phyloP scores from a whole-genome alignment of 352 stramenopile genomes.

The Globisporangium canariense region DNA sequence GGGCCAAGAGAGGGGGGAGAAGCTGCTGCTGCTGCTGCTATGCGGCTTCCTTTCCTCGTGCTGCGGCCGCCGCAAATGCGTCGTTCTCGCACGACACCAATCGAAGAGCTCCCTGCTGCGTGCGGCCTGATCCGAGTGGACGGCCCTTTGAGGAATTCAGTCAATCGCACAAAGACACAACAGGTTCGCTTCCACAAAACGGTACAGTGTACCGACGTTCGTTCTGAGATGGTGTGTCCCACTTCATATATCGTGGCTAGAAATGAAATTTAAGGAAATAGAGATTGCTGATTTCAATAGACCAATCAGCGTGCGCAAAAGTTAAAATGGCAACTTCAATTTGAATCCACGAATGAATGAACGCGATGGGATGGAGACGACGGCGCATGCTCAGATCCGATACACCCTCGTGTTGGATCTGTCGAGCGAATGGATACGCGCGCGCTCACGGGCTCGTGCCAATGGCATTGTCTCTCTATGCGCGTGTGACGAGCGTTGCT shows the following conservation, averaged over 20 bases:
- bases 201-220: neutral
- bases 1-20: neutral
- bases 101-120: neutral
- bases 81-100: neutral
- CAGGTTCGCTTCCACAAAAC: no score
- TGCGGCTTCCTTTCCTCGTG: neutral
- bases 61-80: neutral
- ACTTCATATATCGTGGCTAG: neutral
- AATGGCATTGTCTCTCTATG: neutral
- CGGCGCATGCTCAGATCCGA: neutral
- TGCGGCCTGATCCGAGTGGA: neutral
- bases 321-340: slow-evolving; percentile 7
- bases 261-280: neutral
- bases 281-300: no score
- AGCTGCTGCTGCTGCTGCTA: neutral
- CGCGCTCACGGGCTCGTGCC: neutral
- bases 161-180: slow-evolving; percentile 1
- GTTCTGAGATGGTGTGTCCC: no score
- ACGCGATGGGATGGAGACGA: neutral
- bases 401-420: no score
- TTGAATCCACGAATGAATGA: neutral
- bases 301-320: slow-evolving; percentile 1
- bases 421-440: neutral
- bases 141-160: slow-evolving; percentile 12
- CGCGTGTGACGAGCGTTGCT: neutral